Base-by-base conservation (phyloP, 768 basidiomycete species). In the Agrocybe chaxingu region DNA sequence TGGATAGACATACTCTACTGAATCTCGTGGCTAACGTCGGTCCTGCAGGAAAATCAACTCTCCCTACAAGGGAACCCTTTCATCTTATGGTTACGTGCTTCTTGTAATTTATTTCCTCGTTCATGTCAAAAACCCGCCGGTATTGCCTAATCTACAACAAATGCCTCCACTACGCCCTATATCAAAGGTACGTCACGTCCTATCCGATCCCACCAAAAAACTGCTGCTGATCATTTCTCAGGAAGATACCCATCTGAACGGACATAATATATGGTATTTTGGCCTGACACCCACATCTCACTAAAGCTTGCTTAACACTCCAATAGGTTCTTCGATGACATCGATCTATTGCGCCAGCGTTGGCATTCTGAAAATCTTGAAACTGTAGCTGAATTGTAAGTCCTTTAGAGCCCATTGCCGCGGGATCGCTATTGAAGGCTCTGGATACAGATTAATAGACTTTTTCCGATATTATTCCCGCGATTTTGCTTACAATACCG, bases 101-200 rank as follows among this genome's bases (percentile, higher is more conserved):
- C 87, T 99, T 69, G 96, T 98, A 67, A 92, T 99, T 61, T 97
- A 95, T 73, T 99, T 93, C 72, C 82, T 98, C 47, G 85, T 95
- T 41, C 97, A 99, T 68, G 94, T 98, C 73, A 96, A 97, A 75
- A 92, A 92, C 58, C 95, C 96, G 48, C 91, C 95, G 19, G 91
- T 99, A 38, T 77, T 99, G 52, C 96, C 96, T 57, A 97, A 97
- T 72, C 78, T 97, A 54, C 94, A 97, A 74, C 86, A 92, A 68
- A 89, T 97, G 78, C 92, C 92, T 18, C 92, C 94, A 32, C 66
- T 94, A 58, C 86, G 90, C 45, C 89, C 92, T 32, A 91, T 95
- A 61, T 78, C 89, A 52, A 82, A 83, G 62, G 89, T 87, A 51
- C 34, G 76, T 63, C 18, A 34, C 9, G 18, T 30, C 31, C 18